Conservation (phyloP, 1,139 yeast genomes). For the Blastobotrys buckinghamii region DNA sequence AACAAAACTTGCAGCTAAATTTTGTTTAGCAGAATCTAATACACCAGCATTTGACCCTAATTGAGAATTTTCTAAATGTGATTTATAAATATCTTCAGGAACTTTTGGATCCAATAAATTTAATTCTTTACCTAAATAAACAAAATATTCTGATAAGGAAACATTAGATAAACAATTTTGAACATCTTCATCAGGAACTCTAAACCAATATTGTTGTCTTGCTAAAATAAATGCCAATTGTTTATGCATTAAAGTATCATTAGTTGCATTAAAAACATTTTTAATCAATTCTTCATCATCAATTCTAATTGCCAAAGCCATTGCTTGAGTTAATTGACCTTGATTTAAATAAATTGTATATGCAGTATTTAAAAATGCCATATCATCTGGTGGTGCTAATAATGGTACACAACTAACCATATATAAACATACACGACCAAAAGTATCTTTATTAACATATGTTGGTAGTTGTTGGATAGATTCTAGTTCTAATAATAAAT, state of each 20-base stretch:
- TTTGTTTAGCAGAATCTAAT: constrained; percentile 93
- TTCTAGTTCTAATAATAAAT: constrained; percentile 82
- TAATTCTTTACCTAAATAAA: constrained; percentile 77
- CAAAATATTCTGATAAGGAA: constrained; percentile 71
- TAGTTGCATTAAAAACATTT: constrained; percentile 70
- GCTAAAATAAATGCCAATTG: constrained; percentile 90
- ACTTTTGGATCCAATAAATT: constrained; percentile 84
- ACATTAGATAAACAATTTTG: constrained; percentile 84
- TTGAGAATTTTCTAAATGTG: constrained; percentile 71
- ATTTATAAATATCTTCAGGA: constrained; percentile 92
- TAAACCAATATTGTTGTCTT: constrained; percentile 77
- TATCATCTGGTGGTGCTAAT: constrained; percentile 92
- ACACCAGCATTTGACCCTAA: constrained; percentile 55
- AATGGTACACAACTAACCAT: constrained; percentile 95
- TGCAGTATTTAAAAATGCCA: constrained; percentile 85
- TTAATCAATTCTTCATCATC: constrained; percentile 75
- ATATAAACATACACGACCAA: constrained; percentile 83
- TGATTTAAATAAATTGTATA: constrained; percentile 76
- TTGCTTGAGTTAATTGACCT: constrained; percentile 81
- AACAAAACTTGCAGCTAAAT: constrained; percentile 91
- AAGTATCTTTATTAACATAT: constrained; percentile 81
- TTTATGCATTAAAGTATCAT: constrained; percentile 69
- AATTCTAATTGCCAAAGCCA: constrained; percentile 80
- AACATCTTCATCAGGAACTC: constrained; percentile 64
- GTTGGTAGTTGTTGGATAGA: constrained; percentile 74